These are phyloP conservation scores for Papilionanthe hybrid DNA, from an alignment of 116 monocot species.

Conservation along the genomic window DNA sequence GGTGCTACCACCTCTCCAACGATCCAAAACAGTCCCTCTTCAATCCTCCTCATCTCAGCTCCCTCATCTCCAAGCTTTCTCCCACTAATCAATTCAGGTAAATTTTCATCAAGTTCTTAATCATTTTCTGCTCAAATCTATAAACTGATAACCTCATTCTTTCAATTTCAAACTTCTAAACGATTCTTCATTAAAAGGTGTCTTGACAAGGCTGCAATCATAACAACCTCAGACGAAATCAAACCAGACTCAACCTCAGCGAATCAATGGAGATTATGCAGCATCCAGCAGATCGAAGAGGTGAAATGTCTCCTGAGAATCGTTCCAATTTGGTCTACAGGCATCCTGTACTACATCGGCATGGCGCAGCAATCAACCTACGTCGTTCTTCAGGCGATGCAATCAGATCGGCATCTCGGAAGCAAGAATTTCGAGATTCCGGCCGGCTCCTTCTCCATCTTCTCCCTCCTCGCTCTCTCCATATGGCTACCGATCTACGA, in stretches of 20 bases:
- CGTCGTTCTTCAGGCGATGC: slow-evolving; percentile 38
- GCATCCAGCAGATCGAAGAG: slow-evolving; percentile 44
- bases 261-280: slow-evolving; percentile 34
- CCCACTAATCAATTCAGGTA: slow-evolving; percentile 77
- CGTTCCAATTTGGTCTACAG: slow-evolving; percentile 40
- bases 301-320: slow-evolving; percentile 41
- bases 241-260: neutral
- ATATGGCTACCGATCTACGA: slow-evolving; percentile 73
- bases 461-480: slow-evolving; percentile 47
- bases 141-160: slow-evolving; percentile 14
- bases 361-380: slow-evolving; percentile 23
- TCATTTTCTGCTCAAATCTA: neutral
- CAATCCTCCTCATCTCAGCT: slow-evolving; percentile 34
- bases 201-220: slow-evolving; percentile 61
- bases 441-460: slow-evolving; percentile 47
- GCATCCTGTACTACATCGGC: slow-evolving; percentile 27
- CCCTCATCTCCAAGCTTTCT: slow-evolving; percentile 42
- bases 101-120: neutral
- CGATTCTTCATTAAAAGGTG: slow-evolving; percentile 7
- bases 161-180: neutral
- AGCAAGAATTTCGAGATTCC: slow-evolving; percentile 44
- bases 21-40: slow-evolving; percentile 29
- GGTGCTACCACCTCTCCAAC: slow-evolving; percentile 15
- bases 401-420: slow-evolving; percentile 38
- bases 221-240: slow-evolving; percentile 18